Base-by-base conservation (phyloP, 768 basidiomycete species). In the Rhodotorula kratochvilovae region DNA sequence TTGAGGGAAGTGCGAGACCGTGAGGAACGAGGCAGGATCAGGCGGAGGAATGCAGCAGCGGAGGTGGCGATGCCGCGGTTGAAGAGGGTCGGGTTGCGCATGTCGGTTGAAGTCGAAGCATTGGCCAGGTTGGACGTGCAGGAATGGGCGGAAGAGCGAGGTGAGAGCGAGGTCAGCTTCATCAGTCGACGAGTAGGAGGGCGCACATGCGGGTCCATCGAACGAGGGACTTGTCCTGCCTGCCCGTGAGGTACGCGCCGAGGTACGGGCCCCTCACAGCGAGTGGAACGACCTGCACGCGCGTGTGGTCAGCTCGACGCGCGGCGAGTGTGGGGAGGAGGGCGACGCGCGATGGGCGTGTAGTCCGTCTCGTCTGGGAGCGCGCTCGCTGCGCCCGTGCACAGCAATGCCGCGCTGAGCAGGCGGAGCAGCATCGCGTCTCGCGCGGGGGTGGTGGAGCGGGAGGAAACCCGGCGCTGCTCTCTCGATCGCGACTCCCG, bases 251-350 rank as follows among this genome's bases (percentile, higher is more conserved):
- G 57, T 68, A 73, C 15, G 67, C 67, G 7, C 72, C 72, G n/a
- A 73, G 46, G 54, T 73, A 73, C 2, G 72, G 72, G 27, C 53
- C 27, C 3, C 72, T 58, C 12, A 68, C 67, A 2, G 72, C 72
- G 31, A 73, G 67, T 17, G 72, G 72, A 2, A 73, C 72, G 31
- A 68, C 67, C 71, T 72, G 61, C 19, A 13, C 15, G 1, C 5
- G 31, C 7, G 36, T 10, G 8, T 7, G 25, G 33, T 23, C 29
- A 33, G 31, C 31, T 62, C 36, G 19, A 25, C 16, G 21, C 29
- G 19, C 19, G 25, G 7, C 12, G 42, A 0, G n/a, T 11, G 17
- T n/a, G 42, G 61, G 51, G 63, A 33, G 6, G 27, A 23, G 21
- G 8, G 46, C 3, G 3, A 55, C 62, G 21, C 42, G 64, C 71